Percentiles rank a stretch among this genome's conserved stretches.
These are phyloP conservation scores for Ustilago curta DNA, from an alignment of 1,284 basidiomycete species.

Conservation along the genomic window DNA sequence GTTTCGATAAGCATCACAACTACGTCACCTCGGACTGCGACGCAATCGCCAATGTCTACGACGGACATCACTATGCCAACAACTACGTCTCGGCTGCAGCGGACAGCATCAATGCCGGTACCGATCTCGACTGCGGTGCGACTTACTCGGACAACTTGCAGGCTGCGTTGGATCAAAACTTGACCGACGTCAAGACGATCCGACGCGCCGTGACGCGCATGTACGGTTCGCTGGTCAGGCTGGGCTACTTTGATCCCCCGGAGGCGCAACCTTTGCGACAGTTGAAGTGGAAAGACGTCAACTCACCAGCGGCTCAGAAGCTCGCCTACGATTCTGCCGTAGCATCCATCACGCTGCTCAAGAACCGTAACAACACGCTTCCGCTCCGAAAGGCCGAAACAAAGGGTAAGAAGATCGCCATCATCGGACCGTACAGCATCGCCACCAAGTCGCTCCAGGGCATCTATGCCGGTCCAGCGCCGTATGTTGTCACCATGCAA, in stretches of 20 bases:
- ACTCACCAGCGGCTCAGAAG: slow-evolving; percentile 13
- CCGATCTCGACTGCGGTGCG: slow-evolving; percentile 33
- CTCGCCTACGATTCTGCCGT: slow-evolving; percentile 18
- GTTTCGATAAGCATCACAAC: slow-evolving; percentile 23
- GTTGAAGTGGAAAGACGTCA: slow-evolving; percentile 26
- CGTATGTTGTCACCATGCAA: slow-evolving; percentile 14
- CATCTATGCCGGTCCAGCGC: slow-evolving; percentile 22
- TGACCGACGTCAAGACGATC: slow-evolving; percentile 17
- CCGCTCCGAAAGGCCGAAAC: background rate
- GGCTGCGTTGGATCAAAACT: slow-evolving; percentile 13
- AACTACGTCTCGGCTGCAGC: slow-evolving; percentile 27
- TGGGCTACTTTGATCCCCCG: slow-evolving; percentile 23
- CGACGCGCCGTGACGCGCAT: slow-evolving; percentile 15
- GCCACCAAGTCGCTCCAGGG: slow-evolving; percentile 22
- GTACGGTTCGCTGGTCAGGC: slow-evolving; percentile 21
- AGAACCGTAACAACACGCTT: slow-evolving; percentile 7
- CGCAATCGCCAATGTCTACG: slow-evolving; percentile 32
- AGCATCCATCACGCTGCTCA: slow-evolving; percentile 16
- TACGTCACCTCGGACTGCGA: slow-evolving; percentile 39
- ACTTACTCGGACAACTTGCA: slow-evolving; percentile 24
- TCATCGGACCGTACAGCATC: slow-evolving; percentile 27
- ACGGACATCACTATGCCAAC: slow-evolving; percentile 23
- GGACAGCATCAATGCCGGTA: slow-evolving; percentile 28
- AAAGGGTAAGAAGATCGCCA: slow-evolving; percentile 10
- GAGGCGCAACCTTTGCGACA: slow-evolving; percentile 20